Conservation (phyloP, 768 basidiomycete species). For the Hirschioporus abietinus region DNA sequence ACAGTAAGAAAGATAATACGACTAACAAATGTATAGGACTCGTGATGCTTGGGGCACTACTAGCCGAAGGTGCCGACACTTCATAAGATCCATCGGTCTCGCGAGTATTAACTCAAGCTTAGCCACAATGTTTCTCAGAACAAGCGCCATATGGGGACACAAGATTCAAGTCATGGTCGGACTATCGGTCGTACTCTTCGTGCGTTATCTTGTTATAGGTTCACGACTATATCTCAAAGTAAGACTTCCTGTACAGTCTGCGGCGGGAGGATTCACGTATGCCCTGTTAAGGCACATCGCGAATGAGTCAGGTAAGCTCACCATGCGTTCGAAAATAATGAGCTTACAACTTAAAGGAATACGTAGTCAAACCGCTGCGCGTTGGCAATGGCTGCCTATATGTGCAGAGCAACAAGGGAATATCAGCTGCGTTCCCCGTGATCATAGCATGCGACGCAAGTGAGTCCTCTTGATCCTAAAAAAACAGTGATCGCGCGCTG, state of each 20-base stretch:
- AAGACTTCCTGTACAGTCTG: not conserved
- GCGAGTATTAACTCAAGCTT: not conserved
- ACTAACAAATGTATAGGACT: not conserved
- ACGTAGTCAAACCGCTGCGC: not conserved
- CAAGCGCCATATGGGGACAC: not conserved
- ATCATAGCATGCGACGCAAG: not conserved
- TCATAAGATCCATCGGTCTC: not conserved
- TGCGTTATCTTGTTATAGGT: not conserved
- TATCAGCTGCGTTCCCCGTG: not conserved
- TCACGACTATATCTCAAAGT: not conserved
- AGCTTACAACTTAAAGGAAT: not conserved
- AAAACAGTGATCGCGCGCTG: not conserved
- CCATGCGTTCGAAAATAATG: not conserved
- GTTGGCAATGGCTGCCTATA: not conserved
- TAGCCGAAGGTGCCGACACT: not conserved
- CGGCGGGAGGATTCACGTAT: not conserved
- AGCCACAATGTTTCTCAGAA: not conserved
- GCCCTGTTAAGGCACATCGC: not conserved
- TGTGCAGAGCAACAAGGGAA: not conserved
- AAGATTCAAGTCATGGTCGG: not conserved
- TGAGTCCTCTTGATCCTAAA: not conserved
- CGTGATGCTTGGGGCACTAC: not conserved
- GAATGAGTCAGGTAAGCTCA: not conserved
- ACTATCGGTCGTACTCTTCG: not conserved
- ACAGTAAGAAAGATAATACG: not conserved